A percentile compares a stretch with the other conserved stretches of the same genome.
These are phyloP conservation scores for Trametes versicolor DNA, from an alignment of 1,284 basidiomycete genomes.

Conservation along the genomic window DNA sequence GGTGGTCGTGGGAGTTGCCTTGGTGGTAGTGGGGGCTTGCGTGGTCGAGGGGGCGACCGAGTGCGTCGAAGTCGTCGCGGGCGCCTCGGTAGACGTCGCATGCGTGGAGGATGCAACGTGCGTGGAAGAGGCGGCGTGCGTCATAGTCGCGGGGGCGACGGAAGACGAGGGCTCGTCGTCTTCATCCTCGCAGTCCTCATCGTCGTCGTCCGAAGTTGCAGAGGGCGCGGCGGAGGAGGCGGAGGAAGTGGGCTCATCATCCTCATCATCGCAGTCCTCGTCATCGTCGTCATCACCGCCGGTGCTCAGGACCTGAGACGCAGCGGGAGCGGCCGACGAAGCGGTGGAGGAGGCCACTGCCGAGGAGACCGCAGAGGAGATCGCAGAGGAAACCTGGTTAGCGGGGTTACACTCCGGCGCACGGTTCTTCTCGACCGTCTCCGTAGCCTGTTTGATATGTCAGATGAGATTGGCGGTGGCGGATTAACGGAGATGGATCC, in stretches of 20 bases:
- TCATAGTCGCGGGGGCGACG: conserved; percentile 19
- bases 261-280: conserved; percentile 45
- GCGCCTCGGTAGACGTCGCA: conserved; percentile 6
- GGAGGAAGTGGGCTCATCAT: conserved; percentile 32
- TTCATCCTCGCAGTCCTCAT: conserved; percentile 29
- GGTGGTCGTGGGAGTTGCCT: conserved; percentile 25
- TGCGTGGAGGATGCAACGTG: conserved; percentile 23
- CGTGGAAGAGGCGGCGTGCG: conserved; percentile 28
- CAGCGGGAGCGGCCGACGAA: conserved; percentile 39
- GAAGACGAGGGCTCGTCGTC: conserved; percentile 28
- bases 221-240: conserved; percentile 31
- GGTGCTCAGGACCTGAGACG: conserved; percentile 31
- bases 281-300: conserved; percentile 31
- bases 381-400: conserved; percentile 36
- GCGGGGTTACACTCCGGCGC: conserved; percentile 61
- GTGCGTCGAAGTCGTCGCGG: conserved; percentile 12
- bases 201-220: conserved; percentile 30
- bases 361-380: conserved; percentile 13
- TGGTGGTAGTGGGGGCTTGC: conserved; percentile 16
- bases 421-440: conserved; percentile 58
- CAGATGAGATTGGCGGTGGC: neutral
- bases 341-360: conserved; percentile 28
- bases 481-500: conserved; percentile 23
- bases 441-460: conserved; percentile 48
- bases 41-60: conserved; percentile 19